phyloP scores from a whole-genome alignment of 148 eudicot genomes.

The Vaccinium myrtillus region DNA sequence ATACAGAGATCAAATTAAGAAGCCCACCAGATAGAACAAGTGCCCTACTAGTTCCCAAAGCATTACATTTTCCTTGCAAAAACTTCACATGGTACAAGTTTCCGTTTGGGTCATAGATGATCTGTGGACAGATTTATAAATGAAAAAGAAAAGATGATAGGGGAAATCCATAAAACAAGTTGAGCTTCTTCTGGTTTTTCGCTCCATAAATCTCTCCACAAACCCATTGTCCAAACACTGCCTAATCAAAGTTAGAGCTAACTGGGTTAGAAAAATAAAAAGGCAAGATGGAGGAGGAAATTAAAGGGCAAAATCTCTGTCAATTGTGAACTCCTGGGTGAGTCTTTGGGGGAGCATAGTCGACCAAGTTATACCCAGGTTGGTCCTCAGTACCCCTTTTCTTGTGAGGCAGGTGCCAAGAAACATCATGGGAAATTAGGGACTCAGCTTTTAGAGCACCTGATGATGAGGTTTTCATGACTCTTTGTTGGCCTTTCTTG shows the following conservation, averaged over 20 bases:
- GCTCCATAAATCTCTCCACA: not conserved
- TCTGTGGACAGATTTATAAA: not conserved
- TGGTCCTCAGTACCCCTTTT: constrained; percentile 24
- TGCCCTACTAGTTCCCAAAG: not conserved
- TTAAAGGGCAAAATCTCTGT: not conserved
- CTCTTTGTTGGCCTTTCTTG: not conserved
- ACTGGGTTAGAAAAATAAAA: not conserved
- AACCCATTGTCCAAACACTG: not conserved
- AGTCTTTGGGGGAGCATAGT: constrained; percentile 50
- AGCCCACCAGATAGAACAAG: no score
- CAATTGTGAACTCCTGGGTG: constrained; percentile 61
- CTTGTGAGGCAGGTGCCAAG: constrained; percentile 41
- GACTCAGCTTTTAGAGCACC: not conserved
- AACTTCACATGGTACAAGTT: not conserved
- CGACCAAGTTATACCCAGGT: constrained; percentile 38
- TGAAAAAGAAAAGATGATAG: not conserved
- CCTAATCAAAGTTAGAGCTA: not conserved
- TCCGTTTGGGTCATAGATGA: not conserved
- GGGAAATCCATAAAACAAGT: not conserved
- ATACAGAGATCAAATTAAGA: not conserved
- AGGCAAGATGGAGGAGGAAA: not conserved
- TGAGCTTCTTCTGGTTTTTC: not conserved
- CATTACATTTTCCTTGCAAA: not conserved
- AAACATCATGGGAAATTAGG: not conserved
- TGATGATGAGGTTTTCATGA: not conserved